Percentiles rank a stretch among this genome's conserved stretches.
Evolutionary conservation across 73 alveolate genomes (phyloP).

Genomic region (Tetrahymena malaccensis): DNA sequence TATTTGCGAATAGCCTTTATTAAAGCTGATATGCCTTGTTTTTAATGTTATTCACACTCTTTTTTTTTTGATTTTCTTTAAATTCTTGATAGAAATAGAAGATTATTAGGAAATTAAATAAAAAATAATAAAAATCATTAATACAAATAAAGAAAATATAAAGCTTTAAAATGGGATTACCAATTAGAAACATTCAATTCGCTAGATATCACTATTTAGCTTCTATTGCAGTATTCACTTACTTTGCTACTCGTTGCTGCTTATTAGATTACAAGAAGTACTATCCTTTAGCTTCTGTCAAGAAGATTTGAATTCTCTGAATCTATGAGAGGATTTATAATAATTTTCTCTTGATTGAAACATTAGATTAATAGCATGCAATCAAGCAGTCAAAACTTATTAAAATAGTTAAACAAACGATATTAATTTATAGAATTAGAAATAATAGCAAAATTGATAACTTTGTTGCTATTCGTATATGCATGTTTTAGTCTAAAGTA

Average conservation of each 20-base stretch:
- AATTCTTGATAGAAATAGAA: not conserved
- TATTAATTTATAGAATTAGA: not conserved
- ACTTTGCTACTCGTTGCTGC: conserved; percentile 1
- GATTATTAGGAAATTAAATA: not conserved
- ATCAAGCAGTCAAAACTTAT: not conserved
- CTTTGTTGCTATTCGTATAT: not conserved
- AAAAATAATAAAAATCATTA: not conserved
- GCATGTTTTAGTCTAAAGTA: not conserved
- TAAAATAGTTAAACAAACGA: not conserved
- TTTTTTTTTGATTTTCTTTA: not conserved
- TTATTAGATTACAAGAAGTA: not conserved
- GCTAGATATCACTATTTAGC: not conserved
- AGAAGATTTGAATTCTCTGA: not conserved
- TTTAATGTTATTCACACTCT: not conserved
- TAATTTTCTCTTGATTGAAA: not conserved
- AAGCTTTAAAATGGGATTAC: not conserved
- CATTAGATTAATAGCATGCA: not conserved
- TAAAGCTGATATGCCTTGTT: too few species aligned
- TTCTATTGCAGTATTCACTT: not conserved
- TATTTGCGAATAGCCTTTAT: too few species aligned
- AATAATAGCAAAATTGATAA: not conserved
- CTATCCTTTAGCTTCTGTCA: not conserved
- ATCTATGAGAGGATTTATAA: not conserved
- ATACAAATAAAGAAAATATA: not conserved
- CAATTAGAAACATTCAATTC: not conserved